Evolutionary conservation across 192 early-diverging fungal genomes (phyloP).

Genomic region (Rhizophagus prolifer): DNA sequence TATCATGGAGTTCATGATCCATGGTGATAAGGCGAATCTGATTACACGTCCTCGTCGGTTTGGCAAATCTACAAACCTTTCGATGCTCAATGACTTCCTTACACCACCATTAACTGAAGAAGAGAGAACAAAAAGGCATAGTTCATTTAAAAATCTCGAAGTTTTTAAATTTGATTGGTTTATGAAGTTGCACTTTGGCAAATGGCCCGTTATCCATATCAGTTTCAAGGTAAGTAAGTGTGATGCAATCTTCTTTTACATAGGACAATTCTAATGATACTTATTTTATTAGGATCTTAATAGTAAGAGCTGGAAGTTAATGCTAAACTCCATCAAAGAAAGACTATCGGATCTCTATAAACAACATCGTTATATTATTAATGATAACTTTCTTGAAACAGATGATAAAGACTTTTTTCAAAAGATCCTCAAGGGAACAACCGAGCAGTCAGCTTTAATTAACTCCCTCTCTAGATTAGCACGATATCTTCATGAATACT

Average conservation of each 20-base stretch:
- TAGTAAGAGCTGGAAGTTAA: slow-evolving; percentile 7
- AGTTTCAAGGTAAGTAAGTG: slow-evolving; percentile 19
- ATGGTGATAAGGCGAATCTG: neutral
- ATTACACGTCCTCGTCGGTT: slow-evolving; percentile 26
- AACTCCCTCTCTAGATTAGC: neutral
- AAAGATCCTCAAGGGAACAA: slow-evolving; percentile 6
- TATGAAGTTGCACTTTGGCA: slow-evolving; percentile 13
- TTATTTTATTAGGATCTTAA: slow-evolving; percentile 16
- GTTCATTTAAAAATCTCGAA: slow-evolving; percentile 15
- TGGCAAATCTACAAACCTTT: slow-evolving; percentile 27
- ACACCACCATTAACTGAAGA: neutral
- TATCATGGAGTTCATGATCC: slow-evolving; percentile 21
- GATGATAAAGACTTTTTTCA: neutral
- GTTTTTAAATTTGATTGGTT: slow-evolving; percentile 13
- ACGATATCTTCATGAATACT: slow-evolving; percentile 1
- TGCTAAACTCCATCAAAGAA: slow-evolving; percentile 12
- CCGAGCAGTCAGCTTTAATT: neutral
- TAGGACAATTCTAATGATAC: neutral
- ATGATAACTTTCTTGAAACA: neutral
- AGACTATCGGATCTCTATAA: slow-evolving; percentile 5
- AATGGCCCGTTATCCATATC: slow-evolving; percentile 17
- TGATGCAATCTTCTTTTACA: neutral
- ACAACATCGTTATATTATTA: slow-evolving; percentile 21
- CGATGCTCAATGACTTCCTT: slow-evolving; percentile 22
- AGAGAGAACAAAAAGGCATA: neutral